Evolutionary conservation across 108 stramenopile genomes (phyloP).

Genomic region (Skeletonema potamos): DNA sequence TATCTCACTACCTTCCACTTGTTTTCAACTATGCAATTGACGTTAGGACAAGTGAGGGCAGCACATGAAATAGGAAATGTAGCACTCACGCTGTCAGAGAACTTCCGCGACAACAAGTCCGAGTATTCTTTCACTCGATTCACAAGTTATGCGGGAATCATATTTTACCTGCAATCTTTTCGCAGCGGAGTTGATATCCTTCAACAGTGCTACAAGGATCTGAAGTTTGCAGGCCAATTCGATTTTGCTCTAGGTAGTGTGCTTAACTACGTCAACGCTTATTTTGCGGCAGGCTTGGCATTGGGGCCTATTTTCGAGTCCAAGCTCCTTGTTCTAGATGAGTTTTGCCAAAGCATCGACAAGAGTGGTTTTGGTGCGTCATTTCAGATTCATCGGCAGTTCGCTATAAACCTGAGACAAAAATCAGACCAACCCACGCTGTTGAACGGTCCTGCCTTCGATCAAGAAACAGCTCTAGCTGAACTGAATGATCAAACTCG

Average conservation of each 20-base stretch:
- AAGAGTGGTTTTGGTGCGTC: conserved; percentile 13
- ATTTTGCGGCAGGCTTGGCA: conserved; percentile 16
- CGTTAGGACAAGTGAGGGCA: neutral
- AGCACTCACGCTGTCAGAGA: conserved; percentile 11
- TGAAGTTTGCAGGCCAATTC: conserved; percentile 12
- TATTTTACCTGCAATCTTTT: conserved; percentile 22
- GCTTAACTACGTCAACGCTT: conserved; percentile 6
- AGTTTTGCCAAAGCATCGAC: conserved; percentile 7
- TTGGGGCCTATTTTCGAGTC: conserved; percentile 34
- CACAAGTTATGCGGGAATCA: conserved; percentile 1
- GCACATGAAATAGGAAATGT: conserved; percentile 15
- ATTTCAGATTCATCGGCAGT: conserved; percentile 27
- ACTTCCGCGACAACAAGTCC: conserved; percentile 16
- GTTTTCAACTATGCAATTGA: neutral
- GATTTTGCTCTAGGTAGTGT: conserved; percentile 22
- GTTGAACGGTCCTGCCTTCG: conserved; percentile 12
- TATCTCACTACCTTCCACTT: neutral
- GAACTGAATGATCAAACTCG: conserved; percentile 16
- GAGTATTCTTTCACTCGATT: conserved; percentile 10
- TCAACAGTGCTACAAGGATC: conserved; percentile 10
- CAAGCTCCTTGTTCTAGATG: conserved; percentile 25
- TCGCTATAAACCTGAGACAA: conserved; percentile 23
- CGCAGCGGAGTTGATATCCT: conserved; percentile 18
- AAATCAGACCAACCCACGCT: conserved; percentile 10
- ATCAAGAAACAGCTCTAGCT: conserved; percentile 23